Evolutionary conservation across 2,329 filamentous ascomycete species (phyloP).

Genomic region (Nothopassalora personata): DNA sequence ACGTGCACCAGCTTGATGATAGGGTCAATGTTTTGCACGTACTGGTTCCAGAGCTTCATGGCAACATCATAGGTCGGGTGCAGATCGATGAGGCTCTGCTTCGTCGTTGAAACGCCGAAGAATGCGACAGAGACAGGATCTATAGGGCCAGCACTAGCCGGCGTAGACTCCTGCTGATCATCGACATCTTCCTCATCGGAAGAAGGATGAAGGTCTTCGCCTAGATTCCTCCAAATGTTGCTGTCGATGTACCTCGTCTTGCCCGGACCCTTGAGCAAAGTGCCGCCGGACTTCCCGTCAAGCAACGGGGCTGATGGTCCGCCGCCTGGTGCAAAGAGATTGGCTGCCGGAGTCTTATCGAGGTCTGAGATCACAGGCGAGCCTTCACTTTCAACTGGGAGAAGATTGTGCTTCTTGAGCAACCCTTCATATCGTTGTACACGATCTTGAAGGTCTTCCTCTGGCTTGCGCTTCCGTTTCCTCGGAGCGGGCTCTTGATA

Average conservation of each 20-base stretch:
- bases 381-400: conserved; percentile 15
- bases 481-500: conserved; percentile 40
- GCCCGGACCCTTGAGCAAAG: conserved; percentile 28
- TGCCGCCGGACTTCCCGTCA: conserved; percentile 13
- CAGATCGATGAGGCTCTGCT: conserved; percentile 37
- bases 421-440: conserved; percentile 40
- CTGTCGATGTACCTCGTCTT: conserved; percentile 43
- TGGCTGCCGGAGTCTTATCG: background rate
- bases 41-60: conserved; percentile 55
- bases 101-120: conserved; percentile 8
- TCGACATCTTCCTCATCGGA: conserved; percentile 25
- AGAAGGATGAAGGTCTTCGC: conserved; percentile 26
- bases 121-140: conserved; percentile 30
- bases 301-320: background rate
- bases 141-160: conserved; percentile 12
- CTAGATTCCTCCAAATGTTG: conserved; percentile 28
- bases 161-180: conserved; percentile 19
- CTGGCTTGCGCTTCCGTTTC: conserved; percentile 36
- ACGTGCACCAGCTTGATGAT: conserved; percentile 66
- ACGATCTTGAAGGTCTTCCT: conserved; percentile 32
- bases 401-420: conserved; percentile 34
- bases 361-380: background rate
- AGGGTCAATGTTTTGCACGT: conserved; percentile 66
- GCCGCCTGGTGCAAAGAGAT: background rate
- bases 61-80: conserved; percentile 48